phyloP scores from a whole-genome alignment of 2,329 filamentous ascomycete species.

The Colletotrichum cuscutae region DNA sequence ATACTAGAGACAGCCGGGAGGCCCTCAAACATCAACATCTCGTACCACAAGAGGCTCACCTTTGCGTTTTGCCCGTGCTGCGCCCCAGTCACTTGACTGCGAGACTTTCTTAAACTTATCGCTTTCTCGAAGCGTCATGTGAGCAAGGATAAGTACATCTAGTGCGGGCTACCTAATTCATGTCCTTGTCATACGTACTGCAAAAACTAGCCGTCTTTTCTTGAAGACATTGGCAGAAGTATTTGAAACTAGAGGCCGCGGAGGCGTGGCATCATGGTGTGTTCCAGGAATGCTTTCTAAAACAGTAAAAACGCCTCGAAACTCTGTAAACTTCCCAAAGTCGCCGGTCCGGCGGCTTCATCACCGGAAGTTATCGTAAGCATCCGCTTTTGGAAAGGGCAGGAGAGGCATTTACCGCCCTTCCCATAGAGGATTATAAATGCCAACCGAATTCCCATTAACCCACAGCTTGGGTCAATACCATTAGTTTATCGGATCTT shows the following conservation, averaged over 20 bases:
- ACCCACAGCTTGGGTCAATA: too few relatives aligned
- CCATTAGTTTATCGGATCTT: too few relatives aligned
- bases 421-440: not conserved
- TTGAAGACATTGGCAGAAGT: fast-evolving
- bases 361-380: not conserved
- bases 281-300: not conserved
- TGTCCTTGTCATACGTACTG: not conserved
- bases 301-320: not conserved
- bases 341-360: not conserved
- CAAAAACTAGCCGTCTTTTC: not conserved
- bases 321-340: not conserved
- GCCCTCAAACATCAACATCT: too few relatives aligned
- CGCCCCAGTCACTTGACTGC: too few relatives aligned
- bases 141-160: not conserved
- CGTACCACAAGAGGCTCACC: too few relatives aligned
- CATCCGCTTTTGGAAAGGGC: not conserved
- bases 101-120: too few relatives aligned
- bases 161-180: not conserved
- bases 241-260: not conserved
- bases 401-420: too few relatives aligned
- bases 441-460: fast-evolving
- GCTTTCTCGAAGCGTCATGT: not conserved
- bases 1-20: too few relatives aligned
- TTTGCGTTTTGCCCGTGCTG: too few relatives aligned
- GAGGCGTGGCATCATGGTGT: not conserved